These are phyloP conservation scores for Globisporangium canariense DNA, from an alignment of 352 stramenopile genomes.

Conservation along the genomic window DNA sequence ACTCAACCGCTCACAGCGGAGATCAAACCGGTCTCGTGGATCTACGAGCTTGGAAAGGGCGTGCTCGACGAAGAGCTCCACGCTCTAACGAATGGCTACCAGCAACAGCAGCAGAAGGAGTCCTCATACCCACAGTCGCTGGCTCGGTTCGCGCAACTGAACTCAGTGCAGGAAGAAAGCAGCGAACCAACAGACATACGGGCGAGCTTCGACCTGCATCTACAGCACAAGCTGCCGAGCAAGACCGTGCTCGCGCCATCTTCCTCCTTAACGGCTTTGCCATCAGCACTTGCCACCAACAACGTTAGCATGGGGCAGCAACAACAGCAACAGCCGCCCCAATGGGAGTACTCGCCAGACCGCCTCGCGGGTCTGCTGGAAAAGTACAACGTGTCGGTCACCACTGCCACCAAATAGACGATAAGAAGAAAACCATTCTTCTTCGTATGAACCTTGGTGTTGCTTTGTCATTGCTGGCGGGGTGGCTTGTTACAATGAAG, in stretches of 20 bases:
- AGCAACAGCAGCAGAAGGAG: not conserved
- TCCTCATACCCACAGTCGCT: constrained; percentile 2
- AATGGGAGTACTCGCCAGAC: constrained; percentile 57
- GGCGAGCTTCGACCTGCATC: constrained; percentile 3
- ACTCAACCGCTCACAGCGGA: constrained; percentile 41
- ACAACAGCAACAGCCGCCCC: constrained; percentile 10
- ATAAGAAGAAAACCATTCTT: too few relatives aligned
- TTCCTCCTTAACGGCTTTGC: not conserved
- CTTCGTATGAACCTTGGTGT: not conserved
- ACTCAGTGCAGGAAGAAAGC: constrained; percentile 20
- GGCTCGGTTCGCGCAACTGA: constrained; percentile 15
- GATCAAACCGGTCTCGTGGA: constrained; percentile 61
- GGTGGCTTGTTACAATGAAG: too few relatives aligned
- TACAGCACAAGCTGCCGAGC: constrained; percentile 26
- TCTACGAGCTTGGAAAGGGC: constrained; percentile 39
- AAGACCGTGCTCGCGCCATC: constrained; percentile 4
- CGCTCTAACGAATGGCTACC: not conserved
- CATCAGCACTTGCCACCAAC: not conserved
- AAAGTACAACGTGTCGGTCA: constrained; percentile 68
- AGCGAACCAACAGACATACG: constrained; percentile 1
- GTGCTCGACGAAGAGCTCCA: constrained; percentile 27
- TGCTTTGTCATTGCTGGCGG: not conserved
- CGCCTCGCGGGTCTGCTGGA: constrained; percentile 51
- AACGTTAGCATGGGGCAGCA: not conserved
- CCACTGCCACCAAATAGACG: constrained; percentile 2